Evolutionary conservation across 2,329 filamentous ascomycete species (phyloP), one percentile per base, ranked within the genome.

Genomic region (Colletotrichum graminicola): DNA sequence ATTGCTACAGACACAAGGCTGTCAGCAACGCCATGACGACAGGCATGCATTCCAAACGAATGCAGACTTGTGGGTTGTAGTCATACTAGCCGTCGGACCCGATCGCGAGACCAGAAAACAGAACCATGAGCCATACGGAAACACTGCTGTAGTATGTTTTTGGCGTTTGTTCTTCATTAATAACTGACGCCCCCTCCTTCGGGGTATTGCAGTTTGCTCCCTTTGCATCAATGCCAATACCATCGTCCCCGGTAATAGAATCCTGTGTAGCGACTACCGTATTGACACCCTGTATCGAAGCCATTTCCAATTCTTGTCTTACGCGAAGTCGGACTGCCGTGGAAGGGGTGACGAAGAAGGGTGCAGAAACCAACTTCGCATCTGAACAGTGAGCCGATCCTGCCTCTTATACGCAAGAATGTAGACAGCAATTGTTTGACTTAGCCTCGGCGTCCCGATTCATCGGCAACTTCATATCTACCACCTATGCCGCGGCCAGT

Each of bases 51-150:
- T 47, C 55, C 47, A 56, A 18, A 11, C 5, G 12, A 51, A 59
- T 63, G 60, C 45, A 71, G 2, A n/a, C 21, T 34, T 18, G 54
- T 14, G 26, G 21, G 16, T 56, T 23, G 14, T 18, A 18, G 16
- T 57, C 78, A 75, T 77, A 81, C 79, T 81, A 84, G 73, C 82
- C 83, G 73, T 84, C 83, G n/a, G 81, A 84, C 2, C 82, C 82
- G 26, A 85, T 82, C 3, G 84, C 84, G 5, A 85, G 78, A 7
- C 83, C 83, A 1, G 83, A 83, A 71, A 85, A 84, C 1, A 85
- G 73, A 16, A 85, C 79, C 79, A 84, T 83, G 43, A 83, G 73
- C 76, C 82, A 84, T 1, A 82, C 81, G 1, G 82, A 84, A 23
- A 79, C 68, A 56, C 80, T 83, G 75, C 79, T 83, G 75, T 82